Evolutionary conservation across 1,284 basidiomycete genomes (phyloP).

Genomic region (Somion occarium): DNA sequence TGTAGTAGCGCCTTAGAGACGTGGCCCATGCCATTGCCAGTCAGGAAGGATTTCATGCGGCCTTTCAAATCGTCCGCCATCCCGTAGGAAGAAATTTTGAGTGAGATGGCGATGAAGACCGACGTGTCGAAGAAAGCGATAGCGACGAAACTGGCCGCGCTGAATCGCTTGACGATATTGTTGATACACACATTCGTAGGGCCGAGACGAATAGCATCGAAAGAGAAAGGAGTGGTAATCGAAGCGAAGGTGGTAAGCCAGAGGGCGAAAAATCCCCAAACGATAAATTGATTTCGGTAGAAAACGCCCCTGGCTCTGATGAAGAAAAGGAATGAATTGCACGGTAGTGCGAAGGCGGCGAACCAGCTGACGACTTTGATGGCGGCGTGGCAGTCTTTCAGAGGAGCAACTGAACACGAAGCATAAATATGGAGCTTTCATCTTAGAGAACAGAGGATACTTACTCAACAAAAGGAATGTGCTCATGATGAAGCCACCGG

Average conservation of each 20-base stretch:
- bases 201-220: constrained; percentile 23
- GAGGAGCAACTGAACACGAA: neutral
- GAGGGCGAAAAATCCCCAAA: constrained; percentile 21
- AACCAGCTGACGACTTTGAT: neutral
- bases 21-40: neutral
- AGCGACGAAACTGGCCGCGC: constrained; percentile 17
- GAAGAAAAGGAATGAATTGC: constrained; percentile 32
- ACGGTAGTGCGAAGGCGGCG: constrained; percentile 2
- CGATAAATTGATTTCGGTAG: constrained; percentile 18
- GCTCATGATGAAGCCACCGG: neutral
- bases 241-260: constrained; percentile 28
- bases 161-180: constrained; percentile 16
- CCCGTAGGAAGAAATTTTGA: constrained; percentile 6
- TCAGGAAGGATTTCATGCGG: neutral
- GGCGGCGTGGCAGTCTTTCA: neutral
- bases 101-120: constrained; percentile 13
- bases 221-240: constrained; percentile 20
- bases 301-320: constrained; percentile 33
- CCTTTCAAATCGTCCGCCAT: constrained; percentile 5
- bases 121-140: constrained; percentile 24
- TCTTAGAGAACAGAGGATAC: neutral
- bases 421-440: neutral
- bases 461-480: constrained; percentile 1
- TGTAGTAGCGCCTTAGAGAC: neutral
- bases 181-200: constrained; percentile 13